These are phyloP conservation scores for Camellia granthamiana DNA, from an alignment of 148 eudicot species.

Conservation along the genomic window DNA sequence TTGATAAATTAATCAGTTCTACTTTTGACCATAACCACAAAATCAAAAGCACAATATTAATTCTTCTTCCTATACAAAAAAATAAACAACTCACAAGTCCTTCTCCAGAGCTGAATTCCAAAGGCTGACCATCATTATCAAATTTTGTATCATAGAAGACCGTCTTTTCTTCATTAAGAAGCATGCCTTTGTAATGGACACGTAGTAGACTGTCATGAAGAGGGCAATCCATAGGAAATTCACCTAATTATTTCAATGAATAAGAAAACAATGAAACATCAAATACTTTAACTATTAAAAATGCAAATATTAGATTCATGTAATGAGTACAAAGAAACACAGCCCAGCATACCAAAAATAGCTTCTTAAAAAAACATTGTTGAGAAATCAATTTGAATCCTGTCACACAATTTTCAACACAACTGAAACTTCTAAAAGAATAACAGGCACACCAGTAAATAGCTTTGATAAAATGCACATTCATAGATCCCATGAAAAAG, in stretches of 20 bases:
- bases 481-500: background rate
- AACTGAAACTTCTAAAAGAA: background rate
- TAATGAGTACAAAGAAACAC: background rate
- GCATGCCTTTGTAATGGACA: slow-evolving; percentile 91
- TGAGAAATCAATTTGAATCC: background rate
- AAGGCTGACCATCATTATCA: slow-evolving; percentile 85
- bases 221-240: slow-evolving; percentile 99
- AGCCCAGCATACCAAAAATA: background rate
- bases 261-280: slow-evolving; percentile 9
- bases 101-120: slow-evolving; percentile 96
- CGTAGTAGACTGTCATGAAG: slow-evolving; percentile 89
- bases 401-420: background rate
- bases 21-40: background rate
- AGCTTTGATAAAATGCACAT: background rate
- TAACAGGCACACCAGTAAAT: background rate
- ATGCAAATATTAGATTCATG: background rate
- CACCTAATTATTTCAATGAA: slow-evolving; percentile 53
- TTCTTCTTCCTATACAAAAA: background rate
- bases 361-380: background rate
- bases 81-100: slow-evolving; percentile 74
- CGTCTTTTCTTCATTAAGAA: slow-evolving; percentile 71
- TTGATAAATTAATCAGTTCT: slow-evolving; percentile 11
- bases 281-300: background rate
- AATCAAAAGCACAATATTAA: background rate
- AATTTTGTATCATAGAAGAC: slow-evolving; percentile 86